A percentile compares a stretch with the other conserved stretches of the same genome.
Conservation (phyloP, 331 rosid genomes). For the Quercus lobata region DNA sequence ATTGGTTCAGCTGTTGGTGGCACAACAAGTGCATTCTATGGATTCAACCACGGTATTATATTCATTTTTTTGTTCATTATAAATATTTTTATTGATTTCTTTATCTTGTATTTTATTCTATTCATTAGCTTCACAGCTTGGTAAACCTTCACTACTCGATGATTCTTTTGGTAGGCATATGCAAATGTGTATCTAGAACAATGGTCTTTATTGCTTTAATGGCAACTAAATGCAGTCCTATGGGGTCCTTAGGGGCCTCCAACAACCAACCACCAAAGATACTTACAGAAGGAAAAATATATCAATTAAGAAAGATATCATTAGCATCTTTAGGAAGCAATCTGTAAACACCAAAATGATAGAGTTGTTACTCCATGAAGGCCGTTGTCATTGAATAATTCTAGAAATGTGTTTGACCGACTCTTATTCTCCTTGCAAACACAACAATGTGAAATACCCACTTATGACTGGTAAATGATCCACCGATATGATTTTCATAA, state of each 20-base stretch:
- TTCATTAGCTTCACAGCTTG: not conserved
- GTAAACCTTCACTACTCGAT: not conserved
- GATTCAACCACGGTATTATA: conserved; percentile 75
- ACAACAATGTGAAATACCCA: not conserved
- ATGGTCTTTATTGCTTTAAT: too few relatives aligned
- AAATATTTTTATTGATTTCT: not conserved
- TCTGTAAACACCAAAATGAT: not conserved
- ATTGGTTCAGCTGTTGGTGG: conserved; percentile 98
- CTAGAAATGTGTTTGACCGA: not conserved
- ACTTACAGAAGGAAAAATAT: too few relatives aligned
- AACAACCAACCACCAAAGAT: not conserved
- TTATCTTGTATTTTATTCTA: not conserved
- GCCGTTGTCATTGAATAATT: not conserved
- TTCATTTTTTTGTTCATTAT: not conserved
- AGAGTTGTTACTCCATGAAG: not conserved
- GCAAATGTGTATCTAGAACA: not conserved
- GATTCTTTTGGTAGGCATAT: not conserved
- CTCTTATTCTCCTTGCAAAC: not conserved
- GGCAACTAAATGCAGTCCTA: too few relatives aligned
- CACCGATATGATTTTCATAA: not conserved
- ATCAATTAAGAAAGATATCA: not conserved
- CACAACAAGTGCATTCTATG: conserved; percentile 85
- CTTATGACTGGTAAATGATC: not conserved
- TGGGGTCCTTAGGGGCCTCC: not conserved
- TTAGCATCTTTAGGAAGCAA: not conserved